Conservation (phyloP, 148 eudicot genomes). For the Linanthus parryae region DNA sequence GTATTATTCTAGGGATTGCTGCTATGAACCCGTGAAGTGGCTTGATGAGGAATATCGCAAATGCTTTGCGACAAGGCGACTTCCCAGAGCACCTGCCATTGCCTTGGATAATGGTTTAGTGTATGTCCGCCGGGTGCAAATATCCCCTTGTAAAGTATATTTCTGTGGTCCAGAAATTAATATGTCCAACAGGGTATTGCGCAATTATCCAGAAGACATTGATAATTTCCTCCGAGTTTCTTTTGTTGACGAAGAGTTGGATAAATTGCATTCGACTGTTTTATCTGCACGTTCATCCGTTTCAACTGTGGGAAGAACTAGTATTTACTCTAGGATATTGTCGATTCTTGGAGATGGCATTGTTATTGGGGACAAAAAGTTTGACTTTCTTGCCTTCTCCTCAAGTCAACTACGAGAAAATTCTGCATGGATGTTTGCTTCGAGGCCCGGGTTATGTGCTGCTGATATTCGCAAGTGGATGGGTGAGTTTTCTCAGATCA, state of each 20-base stretch:
- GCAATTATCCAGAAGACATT: conserved; percentile 42
- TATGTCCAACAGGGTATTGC: conserved; percentile 70
- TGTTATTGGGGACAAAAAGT: conserved; percentile 55
- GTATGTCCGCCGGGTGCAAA: conserved; percentile 59
- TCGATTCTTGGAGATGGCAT: conserved; percentile 53
- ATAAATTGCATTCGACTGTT: conserved; percentile 56
- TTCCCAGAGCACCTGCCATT: conserved; percentile 37
- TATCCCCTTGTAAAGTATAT: conserved; percentile 74
- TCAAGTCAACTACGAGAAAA: conserved; percentile 84
- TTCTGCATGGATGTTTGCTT: conserved; percentile 96
- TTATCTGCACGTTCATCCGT: conserved; percentile 44
- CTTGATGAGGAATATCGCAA: conserved; percentile 37
- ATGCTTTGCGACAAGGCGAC: conserved; percentile 24
- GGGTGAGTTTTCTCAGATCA: conserved; percentile 71
- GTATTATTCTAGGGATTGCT: conserved; percentile 51
- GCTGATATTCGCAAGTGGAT: conserved; percentile 61
- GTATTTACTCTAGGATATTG: conserved; percentile 51
- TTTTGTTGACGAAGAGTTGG: conserved; percentile 77
- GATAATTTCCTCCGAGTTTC: conserved; percentile 87
- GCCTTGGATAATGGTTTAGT: conserved; percentile 63
- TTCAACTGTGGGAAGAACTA: conserved; percentile 37
- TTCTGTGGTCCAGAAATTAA: conserved; percentile 89
- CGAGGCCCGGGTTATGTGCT: conserved; percentile 54
- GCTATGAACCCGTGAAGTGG: conserved; percentile 78
- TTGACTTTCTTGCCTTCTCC: conserved; percentile 91